phyloP scores from a whole-genome alignment of 495 filamentous ascomycete species.

The Talaromyces liani region DNA sequence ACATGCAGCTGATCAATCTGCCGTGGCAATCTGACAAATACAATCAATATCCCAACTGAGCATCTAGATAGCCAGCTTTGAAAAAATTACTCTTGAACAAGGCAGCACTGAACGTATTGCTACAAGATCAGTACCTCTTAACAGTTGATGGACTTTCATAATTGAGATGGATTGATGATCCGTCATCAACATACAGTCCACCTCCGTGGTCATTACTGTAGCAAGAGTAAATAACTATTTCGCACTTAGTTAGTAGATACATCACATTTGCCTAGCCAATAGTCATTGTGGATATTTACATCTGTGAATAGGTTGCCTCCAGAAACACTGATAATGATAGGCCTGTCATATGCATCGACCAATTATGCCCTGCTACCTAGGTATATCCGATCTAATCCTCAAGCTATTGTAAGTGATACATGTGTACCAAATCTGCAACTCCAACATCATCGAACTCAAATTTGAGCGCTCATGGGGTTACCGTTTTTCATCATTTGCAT shows the following conservation, averaged over 20 bases:
- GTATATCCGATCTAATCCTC: neutral
- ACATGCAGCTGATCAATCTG: neutral
- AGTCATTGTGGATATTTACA: neutral
- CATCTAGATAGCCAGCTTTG: neutral
- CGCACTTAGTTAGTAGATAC: neutral
- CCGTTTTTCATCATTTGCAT: neutral
- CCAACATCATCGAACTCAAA: neutral
- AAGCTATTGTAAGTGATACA: neutral
- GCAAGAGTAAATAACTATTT: neutral
- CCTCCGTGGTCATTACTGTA: neutral
- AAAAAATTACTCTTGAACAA: neutral
- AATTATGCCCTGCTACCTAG: neutral
- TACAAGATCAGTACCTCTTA: neutral
- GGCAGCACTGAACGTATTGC: neutral
- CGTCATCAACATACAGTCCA: neutral
- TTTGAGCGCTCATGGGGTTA: neutral
- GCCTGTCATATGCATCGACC: neutral
- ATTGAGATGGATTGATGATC: neutral
- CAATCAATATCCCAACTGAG: neutral
- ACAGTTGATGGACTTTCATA: neutral
- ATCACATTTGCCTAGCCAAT: neutral
- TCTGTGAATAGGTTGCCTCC: neutral
- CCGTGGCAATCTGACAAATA: neutral
- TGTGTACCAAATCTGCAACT: neutral
- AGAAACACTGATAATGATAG: neutral